phyloP scores from a whole-genome alignment of 495 filamentous ascomycete genomes.

The Platismatia glauca region DNA sequence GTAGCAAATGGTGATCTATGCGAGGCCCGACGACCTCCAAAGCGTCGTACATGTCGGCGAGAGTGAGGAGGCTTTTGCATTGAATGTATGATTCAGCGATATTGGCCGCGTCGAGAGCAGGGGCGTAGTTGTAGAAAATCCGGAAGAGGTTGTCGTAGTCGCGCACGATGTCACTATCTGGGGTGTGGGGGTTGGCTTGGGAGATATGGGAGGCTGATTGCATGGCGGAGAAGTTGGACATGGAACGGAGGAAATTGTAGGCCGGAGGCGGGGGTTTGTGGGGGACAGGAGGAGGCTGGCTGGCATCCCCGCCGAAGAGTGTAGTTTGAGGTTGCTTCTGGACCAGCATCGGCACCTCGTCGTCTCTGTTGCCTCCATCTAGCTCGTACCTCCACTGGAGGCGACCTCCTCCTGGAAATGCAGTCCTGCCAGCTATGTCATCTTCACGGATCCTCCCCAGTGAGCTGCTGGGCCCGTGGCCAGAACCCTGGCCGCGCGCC shows the following conservation, averaged over 20 bases:
- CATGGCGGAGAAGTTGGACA: conserved; percentile 61
- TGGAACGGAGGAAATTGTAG: conserved; percentile 74
- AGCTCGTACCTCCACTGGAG: conserved; percentile 80
- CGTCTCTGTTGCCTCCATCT: conserved; percentile 60
- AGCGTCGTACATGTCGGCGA: conserved; percentile 89
- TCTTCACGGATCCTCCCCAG: conserved; percentile 52
- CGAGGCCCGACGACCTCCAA: conserved; percentile 76
- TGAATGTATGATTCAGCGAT: conserved; percentile 86
- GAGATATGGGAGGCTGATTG: conserved; percentile 43
- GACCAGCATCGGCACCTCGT: conserved; percentile 81
- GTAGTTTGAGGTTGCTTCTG: conserved; percentile 53
- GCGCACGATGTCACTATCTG: conserved; percentile 62
- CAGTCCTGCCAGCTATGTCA: conserved; percentile 32
- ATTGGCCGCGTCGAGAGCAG: conserved; percentile 68
- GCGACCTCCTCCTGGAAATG: conserved; percentile 31
- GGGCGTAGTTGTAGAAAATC: conserved; percentile 86
- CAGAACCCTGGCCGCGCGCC: conserved; percentile 24
- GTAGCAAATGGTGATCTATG: conserved; percentile 86
- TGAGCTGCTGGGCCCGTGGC: conserved; percentile 25
- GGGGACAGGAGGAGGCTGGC: conserved; percentile 36
- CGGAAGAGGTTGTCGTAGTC: conserved; percentile 92
- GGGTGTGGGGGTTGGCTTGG: conserved; percentile 29
- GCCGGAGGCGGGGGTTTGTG: conserved; percentile 48
- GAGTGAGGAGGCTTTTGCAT: conserved; percentile 73
- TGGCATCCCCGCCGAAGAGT: conserved; percentile 36